Conservation (phyloP, 176 grass and related monocot genomes). For the Musa schizocarpa region DNA sequence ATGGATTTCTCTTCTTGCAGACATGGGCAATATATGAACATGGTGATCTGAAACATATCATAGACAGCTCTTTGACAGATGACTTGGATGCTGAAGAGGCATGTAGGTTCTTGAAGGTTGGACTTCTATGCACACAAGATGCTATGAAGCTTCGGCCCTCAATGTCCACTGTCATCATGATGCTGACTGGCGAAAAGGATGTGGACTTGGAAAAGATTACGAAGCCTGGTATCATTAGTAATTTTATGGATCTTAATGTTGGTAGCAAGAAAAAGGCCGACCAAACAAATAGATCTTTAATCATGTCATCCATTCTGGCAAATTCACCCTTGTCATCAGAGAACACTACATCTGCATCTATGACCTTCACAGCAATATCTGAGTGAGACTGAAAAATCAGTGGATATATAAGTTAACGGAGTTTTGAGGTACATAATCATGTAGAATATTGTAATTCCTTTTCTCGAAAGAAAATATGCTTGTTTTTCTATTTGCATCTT, state of each 20-base stretch:
- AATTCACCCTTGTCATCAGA: neutral
- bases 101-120: slow-evolving; percentile 59
- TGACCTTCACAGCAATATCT: neutral
- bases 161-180: slow-evolving; percentile 40
- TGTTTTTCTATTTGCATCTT: neutral
- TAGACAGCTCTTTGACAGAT: slow-evolving; percentile 53
- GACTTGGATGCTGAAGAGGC: slow-evolving; percentile 56
- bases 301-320: slow-evolving; percentile 15
- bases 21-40: slow-evolving; percentile 53
- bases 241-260: slow-evolving; percentile 44
- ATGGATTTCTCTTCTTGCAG: slow-evolving; percentile 37
- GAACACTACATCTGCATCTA: neutral
- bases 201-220: slow-evolving; percentile 38
- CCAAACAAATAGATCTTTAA: neutral
- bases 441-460: neutral
- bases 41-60: slow-evolving; percentile 44
- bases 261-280: slow-evolving; percentile 8
- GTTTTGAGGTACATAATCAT: neutral
- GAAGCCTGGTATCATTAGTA: slow-evolving; percentile 50
- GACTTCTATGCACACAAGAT: slow-evolving; percentile 73
- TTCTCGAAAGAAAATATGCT: neutral
- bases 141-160: slow-evolving; percentile 54
- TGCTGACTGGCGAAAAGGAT: slow-evolving; percentile 50
- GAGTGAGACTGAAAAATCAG: neutral
- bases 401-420: too few species aligned